A percentile compares a stretch with the other conserved stretches of the same genome.
phyloP scores from a whole-genome alignment of 805 yeast genomes.

The Candida succiphila region DNA sequence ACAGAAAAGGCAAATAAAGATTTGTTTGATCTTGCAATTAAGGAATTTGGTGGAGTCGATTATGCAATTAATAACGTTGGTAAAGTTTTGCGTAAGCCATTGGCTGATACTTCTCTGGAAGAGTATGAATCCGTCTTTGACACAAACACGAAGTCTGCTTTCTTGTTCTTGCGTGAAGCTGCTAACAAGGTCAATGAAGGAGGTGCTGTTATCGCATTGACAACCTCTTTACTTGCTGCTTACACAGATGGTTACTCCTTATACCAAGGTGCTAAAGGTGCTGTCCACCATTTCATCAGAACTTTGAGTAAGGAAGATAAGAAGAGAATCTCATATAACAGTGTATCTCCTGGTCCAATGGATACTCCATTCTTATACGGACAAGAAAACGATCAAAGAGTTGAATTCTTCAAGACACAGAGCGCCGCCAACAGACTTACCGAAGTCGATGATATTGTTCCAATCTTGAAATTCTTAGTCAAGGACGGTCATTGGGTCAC shows the following conservation, averaged over 20 bases:
- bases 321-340: constrained; percentile 39
- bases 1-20: constrained; percentile 29
- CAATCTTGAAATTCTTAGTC: constrained; percentile 48
- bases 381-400: constrained; percentile 43
- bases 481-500: constrained; percentile 63
- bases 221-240: constrained; percentile 59
- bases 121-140: constrained; percentile 47
- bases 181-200: constrained; percentile 36
- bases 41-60: constrained; percentile 40
- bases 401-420: constrained; percentile 45
- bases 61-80: constrained; percentile 64
- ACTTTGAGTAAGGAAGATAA: constrained; percentile 45
- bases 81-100: constrained; percentile 52
- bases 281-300: constrained; percentile 44
- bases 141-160: constrained; percentile 50
- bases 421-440: constrained; percentile 43
- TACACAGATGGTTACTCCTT: constrained; percentile 42
- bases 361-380: constrained; percentile 57
- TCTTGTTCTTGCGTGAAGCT: constrained; percentile 50
- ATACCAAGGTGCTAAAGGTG: constrained; percentile 50
- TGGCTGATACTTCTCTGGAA: constrained; percentile 38
- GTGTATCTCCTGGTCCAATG: constrained; percentile 61
- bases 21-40: constrained; percentile 35
- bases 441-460: constrained; percentile 50
- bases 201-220: constrained; percentile 47